Percentiles rank a stretch among this genome's conserved stretches.
phyloP scores from a whole-genome alignment of 1,139 yeast genomes.

The Yamadazyma dendronema region DNA sequence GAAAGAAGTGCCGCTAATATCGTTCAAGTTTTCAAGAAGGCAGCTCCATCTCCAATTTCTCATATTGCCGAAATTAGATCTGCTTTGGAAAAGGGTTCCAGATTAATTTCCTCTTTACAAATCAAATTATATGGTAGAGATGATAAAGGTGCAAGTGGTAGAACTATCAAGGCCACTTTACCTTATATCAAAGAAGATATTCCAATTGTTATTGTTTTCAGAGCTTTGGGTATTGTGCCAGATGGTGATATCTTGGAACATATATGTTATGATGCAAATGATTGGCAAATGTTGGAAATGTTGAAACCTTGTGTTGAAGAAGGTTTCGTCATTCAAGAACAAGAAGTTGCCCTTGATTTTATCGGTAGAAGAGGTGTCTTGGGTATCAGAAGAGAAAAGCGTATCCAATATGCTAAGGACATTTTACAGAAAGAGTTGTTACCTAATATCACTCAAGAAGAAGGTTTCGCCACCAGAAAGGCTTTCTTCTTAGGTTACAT shows the following conservation, averaged over 20 bases:
- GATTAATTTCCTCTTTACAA: slow-evolving; percentile 91
- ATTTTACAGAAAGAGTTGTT: slow-evolving; percentile 92
- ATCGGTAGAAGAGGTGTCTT: slow-evolving; percentile 97
- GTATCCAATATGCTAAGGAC: slow-evolving; percentile 97
- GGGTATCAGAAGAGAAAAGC: slow-evolving; percentile 95
- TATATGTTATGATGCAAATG: slow-evolving; percentile 95
- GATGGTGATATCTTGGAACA: slow-evolving; percentile 99
- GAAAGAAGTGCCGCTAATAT: slow-evolving; percentile 98
- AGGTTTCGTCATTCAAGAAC: slow-evolving; percentile 96
- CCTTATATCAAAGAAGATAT: slow-evolving; percentile 96
- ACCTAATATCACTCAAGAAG: slow-evolving; percentile 96
- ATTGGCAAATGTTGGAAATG: slow-evolving; percentile 99
- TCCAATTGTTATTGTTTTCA: slow-evolving; percentile 92
- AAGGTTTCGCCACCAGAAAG: slow-evolving; percentile 94
- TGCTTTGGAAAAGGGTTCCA: slow-evolving; percentile 94
- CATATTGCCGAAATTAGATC: slow-evolving; percentile 96
- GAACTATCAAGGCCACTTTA: slow-evolving; percentile 90
- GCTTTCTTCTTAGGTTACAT: slow-evolving; percentile 97
- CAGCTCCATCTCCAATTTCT: slow-evolving; percentile 95
- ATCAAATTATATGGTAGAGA: slow-evolving; percentile 88
- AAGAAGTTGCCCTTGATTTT: slow-evolving; percentile 96
- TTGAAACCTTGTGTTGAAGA: slow-evolving; percentile 98
- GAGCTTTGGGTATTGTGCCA: slow-evolving; percentile 98
- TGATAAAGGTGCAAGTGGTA: slow-evolving; percentile 66
- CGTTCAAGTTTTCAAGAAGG: slow-evolving; percentile 96